These are phyloP conservation scores for Mycena crocata DNA, from an alignment of 768 basidiomycete species.

Conservation along the genomic window DNA sequence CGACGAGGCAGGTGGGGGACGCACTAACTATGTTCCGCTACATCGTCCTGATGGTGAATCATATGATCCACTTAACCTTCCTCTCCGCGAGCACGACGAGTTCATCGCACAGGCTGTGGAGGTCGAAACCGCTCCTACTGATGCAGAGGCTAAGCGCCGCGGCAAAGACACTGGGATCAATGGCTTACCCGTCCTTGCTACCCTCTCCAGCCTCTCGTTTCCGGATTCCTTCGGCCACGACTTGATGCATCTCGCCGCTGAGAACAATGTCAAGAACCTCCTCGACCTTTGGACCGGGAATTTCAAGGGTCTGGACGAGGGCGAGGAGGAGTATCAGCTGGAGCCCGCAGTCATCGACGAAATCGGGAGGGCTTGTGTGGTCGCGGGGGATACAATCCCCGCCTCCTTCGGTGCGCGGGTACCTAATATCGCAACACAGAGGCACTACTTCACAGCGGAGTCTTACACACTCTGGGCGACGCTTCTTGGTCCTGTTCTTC, in stretches of 20 bases:
- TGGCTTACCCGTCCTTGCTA: constrained; percentile 47
- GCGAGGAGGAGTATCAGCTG: constrained; percentile 38
- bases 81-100: constrained; percentile 45
- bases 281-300: background rate
- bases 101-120: constrained; percentile 38
- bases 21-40: constrained; percentile 44
- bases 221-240: constrained; percentile 58
- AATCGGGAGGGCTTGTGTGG: background rate
- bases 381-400: background rate
- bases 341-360: constrained; percentile 35
- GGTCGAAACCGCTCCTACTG: constrained; percentile 40
- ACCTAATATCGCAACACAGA: constrained; percentile 10
- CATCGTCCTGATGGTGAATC: constrained; percentile 29
- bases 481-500: constrained; percentile 7
- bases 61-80: constrained; percentile 47
- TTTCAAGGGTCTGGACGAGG: background rate
- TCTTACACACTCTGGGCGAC: too few species aligned
- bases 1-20: constrained; percentile 11
- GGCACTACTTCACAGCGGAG: constrained; percentile 17
- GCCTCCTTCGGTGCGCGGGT: constrained; percentile 17
- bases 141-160: constrained; percentile 33
- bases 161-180: constrained; percentile 46
- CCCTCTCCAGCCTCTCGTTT: too few species aligned
- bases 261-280: too few species aligned
- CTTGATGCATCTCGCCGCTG: constrained; percentile 61